These are phyloP conservation scores for Tylopilus balloui DNA, from an alignment of 768 basidiomycete genomes.

Conservation along the genomic window DNA sequence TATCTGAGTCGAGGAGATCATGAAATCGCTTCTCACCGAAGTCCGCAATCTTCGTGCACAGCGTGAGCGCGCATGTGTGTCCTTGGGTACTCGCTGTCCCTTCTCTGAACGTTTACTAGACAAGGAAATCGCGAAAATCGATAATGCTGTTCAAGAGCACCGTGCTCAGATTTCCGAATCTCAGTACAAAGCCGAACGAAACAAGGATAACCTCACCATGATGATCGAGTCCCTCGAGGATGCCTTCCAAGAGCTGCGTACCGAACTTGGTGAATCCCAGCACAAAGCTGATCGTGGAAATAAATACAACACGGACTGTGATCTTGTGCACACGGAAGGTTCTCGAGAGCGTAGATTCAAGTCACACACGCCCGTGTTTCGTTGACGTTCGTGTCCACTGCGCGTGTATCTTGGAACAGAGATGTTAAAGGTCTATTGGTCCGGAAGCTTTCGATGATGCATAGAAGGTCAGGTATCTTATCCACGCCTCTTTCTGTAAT, in stretches of 20 bases:
- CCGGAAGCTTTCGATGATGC: no score
- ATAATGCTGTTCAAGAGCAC: slow-evolving; percentile 1
- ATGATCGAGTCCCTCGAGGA: slow-evolving; percentile 1
- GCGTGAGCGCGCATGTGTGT: slow-evolving; percentile 8
- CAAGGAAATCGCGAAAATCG: slow-evolving; percentile 1
- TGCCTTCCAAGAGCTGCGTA: neutral
- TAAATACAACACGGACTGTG: no score
- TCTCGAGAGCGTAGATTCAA: no score
- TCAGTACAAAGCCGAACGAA: neutral
- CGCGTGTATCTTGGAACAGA: no score
- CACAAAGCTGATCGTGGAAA: neutral
- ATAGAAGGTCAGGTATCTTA: no score
- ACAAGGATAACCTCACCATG: neutral
- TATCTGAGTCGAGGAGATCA: no score
- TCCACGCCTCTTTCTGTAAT: no score
- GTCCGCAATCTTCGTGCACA: slow-evolving; percentile 1
- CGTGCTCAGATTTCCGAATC: neutral
- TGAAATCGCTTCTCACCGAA: neutral
- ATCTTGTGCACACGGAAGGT: neutral
- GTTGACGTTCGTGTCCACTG: no score
- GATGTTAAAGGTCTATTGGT: no score
- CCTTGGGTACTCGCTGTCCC: neutral
- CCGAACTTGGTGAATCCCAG: neutral
- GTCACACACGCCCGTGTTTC: no score
- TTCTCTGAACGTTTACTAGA: slow-evolving; percentile 1